Evolutionary conservation across 352 stramenopile species (phyloP), one percentile per base, ranked within the genome.

Genomic region (Globisporangium solare): DNA sequence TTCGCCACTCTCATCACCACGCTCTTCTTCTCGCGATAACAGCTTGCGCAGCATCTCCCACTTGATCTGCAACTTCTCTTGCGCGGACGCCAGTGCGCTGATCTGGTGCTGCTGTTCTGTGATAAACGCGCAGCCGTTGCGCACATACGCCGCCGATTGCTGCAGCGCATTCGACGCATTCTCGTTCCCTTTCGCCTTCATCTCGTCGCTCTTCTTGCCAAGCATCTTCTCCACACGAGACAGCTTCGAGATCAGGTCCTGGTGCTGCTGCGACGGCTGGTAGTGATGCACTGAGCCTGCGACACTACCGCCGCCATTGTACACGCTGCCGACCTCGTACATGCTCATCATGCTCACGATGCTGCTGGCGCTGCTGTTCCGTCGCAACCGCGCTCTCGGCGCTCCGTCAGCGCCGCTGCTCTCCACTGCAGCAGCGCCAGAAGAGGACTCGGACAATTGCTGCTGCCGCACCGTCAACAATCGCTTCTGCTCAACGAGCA

Each of bases 161-260:
- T 71, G 62, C 43, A 92, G 73, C 58, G 77, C 70, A 15, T 67
- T 54, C 20, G 71, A 70, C 14, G 82, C 82, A 17, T 54, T 60
- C 20, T 81, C 73, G 56, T 89, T 92, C 24, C 77, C 74, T 55
- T 89, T 92, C 15, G 48, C 41, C 56, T 70, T 71, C 79, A 92
- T 89, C 56, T 92, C 82, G n/a, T 85, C 74, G 61, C 79, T 75
- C 65, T 92, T 92, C 56, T 88, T 88, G 27, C 48, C 60, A 49
- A 92, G 59, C 71, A 89, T 81, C 35, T 57, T 54, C 54, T 82
- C 73, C 21, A 92, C 82, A 35, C 60, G 53, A 21, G 54, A 31
- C 11, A 91, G 64, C 2, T 66, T 67, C 42, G 51, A 20, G 14
- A 67, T 48, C 5, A 88, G 54, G 54, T 85, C 72, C 43, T 79